Conservation (phyloP, 108 stramenopile genomes). For the Cylindrotheca closterium region DNA sequence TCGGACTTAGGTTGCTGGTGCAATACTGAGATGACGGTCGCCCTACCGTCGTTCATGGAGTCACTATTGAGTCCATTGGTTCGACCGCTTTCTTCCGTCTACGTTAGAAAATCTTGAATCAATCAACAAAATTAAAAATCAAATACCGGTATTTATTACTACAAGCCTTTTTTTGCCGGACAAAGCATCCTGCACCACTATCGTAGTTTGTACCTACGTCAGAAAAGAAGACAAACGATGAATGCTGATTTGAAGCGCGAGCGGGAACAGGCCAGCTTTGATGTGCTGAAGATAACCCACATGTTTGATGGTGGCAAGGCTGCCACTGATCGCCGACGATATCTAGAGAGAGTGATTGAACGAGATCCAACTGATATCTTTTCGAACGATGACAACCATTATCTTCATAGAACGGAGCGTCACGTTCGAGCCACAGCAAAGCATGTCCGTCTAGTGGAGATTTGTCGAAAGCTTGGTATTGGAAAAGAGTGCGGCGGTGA, state of each 20-base stretch:
- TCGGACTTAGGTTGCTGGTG: too few relatives aligned
- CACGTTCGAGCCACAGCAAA: slow-evolving; percentile 81
- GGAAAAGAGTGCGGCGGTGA: slow-evolving; percentile 58
- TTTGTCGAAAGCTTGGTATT: slow-evolving; percentile 78
- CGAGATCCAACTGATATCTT: slow-evolving; percentile 68
- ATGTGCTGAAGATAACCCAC: slow-evolving; percentile 61
- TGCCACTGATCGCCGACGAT: slow-evolving; percentile 53
- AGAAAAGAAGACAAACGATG: slow-evolving; percentile 12
- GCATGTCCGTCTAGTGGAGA: slow-evolving; percentile 73
- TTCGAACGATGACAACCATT: slow-evolving; percentile 69
- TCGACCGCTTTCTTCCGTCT: too few relatives aligned
- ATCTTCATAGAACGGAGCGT: slow-evolving; percentile 79
- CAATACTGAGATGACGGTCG: too few relatives aligned
- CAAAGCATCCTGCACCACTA: too few relatives aligned
- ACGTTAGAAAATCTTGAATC: too few relatives aligned
- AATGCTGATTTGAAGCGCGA: slow-evolving; percentile 68
- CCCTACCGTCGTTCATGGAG: too few relatives aligned
- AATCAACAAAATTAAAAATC: too few relatives aligned
- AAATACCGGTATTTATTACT: too few relatives aligned
- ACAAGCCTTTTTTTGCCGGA: too few relatives aligned
- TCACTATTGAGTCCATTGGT: too few relatives aligned
- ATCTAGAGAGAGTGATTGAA: slow-evolving; percentile 62
- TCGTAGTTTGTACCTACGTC: too few relatives aligned
- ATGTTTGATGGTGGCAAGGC: slow-evolving; percentile 67
- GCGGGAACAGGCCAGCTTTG: slow-evolving; percentile 57